Evolutionary conservation across 306 rosid genomes (phyloP).

Genomic region (Quercus gilva): DNA sequence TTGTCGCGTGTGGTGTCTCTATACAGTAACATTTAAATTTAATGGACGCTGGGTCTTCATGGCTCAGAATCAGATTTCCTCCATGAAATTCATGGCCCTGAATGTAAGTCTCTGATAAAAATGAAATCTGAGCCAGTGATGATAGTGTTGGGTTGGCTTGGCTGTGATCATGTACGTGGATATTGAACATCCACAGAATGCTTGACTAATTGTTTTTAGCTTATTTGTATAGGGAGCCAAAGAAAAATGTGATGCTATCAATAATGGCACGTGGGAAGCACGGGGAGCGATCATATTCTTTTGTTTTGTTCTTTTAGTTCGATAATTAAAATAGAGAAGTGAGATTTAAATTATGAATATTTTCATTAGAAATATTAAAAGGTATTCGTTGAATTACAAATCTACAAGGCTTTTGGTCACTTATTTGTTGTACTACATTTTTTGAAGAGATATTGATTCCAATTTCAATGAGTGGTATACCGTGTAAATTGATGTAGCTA

Average conservation of each 20-base stretch:
- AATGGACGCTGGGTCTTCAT: conserved; percentile 2
- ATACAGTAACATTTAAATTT: conserved; percentile 21
- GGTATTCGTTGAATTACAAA: too few species aligned
- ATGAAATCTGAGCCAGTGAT: not conserved
- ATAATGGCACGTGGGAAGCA: conserved; percentile 13
- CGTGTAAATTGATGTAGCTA: too few species aligned
- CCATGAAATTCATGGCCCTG: conserved; percentile 20
- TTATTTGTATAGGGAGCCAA: not conserved
- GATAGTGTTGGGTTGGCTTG: conserved; percentile 13
- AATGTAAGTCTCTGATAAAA: not conserved
- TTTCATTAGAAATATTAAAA: too few species aligned
- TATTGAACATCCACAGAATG: conserved; percentile 16
- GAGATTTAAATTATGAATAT: too few species aligned
- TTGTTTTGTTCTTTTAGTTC: too few species aligned
- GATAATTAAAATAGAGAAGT: too few species aligned
- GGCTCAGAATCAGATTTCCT: conserved; percentile 34
- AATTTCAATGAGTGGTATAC: too few species aligned
- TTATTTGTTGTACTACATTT: too few species aligned
- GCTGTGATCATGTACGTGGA: conserved; percentile 11
- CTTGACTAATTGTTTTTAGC: not conserved
- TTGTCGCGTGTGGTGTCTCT: conserved; percentile 40
- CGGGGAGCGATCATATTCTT: not conserved
- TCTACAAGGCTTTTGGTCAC: too few species aligned
- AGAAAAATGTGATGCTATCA: not conserved
- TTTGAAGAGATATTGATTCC: too few species aligned